Conservation (phyloP, 768 basidiomycete species). For the Kwoniella europaea region DNA sequence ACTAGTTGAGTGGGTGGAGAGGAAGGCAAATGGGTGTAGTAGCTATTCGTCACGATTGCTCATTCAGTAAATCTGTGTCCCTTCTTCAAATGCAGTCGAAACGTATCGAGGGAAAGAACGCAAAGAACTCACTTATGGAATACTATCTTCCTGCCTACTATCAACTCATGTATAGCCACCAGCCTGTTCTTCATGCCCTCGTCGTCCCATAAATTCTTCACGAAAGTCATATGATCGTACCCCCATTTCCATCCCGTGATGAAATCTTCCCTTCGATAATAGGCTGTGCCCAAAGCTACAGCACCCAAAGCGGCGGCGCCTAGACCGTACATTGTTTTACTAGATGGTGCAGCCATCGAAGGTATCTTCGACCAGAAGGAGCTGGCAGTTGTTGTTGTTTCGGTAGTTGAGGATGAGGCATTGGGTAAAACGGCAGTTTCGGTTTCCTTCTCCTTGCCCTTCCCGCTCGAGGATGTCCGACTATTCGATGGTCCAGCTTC, state of each 20-base stretch:
- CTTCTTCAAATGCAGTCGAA: neutral
- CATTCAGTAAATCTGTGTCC: neutral
- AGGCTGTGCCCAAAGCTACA: conserved; percentile 82
- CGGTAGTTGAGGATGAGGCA: conserved; percentile 1
- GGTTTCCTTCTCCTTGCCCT: conserved; percentile 22
- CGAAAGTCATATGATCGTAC: conserved; percentile 86
- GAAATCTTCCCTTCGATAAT: conserved; percentile 78
- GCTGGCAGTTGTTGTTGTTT: conserved; percentile 11
- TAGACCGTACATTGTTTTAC: conserved; percentile 58
- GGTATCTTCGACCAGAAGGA: conserved; percentile 32
- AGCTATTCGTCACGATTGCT: conserved; percentile 61
- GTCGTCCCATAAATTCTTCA: conserved; percentile 83
- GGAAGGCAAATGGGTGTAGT: conserved; percentile 78
- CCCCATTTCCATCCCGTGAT: conserved; percentile 73
- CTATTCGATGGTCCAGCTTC: conserved; percentile 16
- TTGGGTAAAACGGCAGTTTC: conserved; percentile 1
- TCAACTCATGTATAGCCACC: conserved; percentile 67
- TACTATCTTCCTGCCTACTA: conserved; percentile 61
- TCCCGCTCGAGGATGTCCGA: conserved; percentile 16
- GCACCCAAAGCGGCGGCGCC: conserved; percentile 78
- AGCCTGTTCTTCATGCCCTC: conserved; percentile 67
- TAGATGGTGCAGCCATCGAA: conserved; percentile 28
- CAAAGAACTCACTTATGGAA: conserved; percentile 48
- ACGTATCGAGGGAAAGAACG: neutral
- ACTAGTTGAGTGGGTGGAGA: conserved; percentile 65